These are phyloP conservation scores for Byssothecium circinans DNA, from an alignment of 2,329 filamentous ascomycete genomes.

Conservation along the genomic window DNA sequence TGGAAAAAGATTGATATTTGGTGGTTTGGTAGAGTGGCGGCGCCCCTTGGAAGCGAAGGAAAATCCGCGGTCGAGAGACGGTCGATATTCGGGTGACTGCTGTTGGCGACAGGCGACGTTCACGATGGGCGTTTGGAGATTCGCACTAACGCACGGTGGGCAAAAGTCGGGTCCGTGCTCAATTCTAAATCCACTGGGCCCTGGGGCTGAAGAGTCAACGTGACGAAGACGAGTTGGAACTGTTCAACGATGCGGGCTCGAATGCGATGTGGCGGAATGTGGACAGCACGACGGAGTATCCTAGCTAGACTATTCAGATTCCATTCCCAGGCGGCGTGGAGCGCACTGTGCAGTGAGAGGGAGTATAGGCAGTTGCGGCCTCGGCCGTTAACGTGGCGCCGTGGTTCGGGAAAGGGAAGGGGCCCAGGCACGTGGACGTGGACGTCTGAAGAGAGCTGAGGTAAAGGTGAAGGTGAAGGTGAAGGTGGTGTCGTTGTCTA, in stretches of 20 bases:
- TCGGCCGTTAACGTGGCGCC: conserved; percentile 40
- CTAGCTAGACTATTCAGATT: no score
- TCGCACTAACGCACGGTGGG: background rate
- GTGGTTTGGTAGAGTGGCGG: background rate
- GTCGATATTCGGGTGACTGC: background rate
- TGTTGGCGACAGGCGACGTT: background rate
- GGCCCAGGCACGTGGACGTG: conserved; percentile 29
- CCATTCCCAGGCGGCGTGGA: no score
- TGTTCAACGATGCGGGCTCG: no score
- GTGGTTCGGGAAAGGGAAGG: conserved; percentile 19
- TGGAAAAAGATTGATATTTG: background rate
- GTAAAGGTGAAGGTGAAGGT: conserved; percentile 1
- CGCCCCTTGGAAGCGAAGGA: background rate
- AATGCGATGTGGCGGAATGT: background rate
- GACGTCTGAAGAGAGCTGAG: conserved; percentile 6
- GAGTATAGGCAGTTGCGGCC: background rate
- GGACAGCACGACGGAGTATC: background rate
- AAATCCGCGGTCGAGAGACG: no score
- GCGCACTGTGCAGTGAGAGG: no score
- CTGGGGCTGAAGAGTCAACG: no score
- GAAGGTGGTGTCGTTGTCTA: background rate
- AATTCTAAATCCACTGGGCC: background rate
- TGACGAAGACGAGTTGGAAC: no score
- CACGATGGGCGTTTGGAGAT: conserved; percentile 8
- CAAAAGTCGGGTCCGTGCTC: background rate